Conservation (phyloP, 805 yeast genomes). For the Cyberlindnera nakhonratchasimensis region DNA sequence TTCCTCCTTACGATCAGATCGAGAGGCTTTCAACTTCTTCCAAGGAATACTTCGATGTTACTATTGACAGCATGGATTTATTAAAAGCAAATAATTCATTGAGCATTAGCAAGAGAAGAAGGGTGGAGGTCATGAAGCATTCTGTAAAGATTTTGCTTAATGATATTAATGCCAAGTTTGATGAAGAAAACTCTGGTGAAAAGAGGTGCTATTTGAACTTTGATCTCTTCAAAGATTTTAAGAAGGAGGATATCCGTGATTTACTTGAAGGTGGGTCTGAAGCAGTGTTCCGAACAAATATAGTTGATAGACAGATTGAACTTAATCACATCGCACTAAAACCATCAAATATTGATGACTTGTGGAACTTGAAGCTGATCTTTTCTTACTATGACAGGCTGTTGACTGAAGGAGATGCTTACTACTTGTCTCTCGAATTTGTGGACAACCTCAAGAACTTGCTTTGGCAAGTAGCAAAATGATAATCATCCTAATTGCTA, state of each 20-base stretch:
- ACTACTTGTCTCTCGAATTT: conserved; percentile 46
- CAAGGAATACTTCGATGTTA: conserved; percentile 49
- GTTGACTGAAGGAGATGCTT: conserved; percentile 31
- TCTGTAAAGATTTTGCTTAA: conserved; percentile 30
- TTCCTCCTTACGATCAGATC: conserved; percentile 58
- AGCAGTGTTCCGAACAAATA: conserved; percentile 34
- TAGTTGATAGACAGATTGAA: conserved; percentile 56
- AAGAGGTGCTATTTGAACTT: conserved; percentile 12
- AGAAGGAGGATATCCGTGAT: conserved; percentile 19
- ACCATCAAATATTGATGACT: conserved; percentile 47
- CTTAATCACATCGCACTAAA: conserved; percentile 38
- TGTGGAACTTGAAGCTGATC: conserved; percentile 60
- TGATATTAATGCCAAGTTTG: conserved; percentile 22
- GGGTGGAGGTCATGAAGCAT: conserved; percentile 30
- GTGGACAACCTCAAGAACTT: conserved; percentile 49
- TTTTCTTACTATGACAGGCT: conserved; percentile 56
- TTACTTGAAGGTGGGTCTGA: conserved; percentile 14
- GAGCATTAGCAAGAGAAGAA: conserved; percentile 46
- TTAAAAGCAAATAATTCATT: conserved; percentile 32
- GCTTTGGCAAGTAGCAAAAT: conserved; percentile 31
- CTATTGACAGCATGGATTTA: conserved; percentile 35
- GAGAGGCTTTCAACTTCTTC: conserved; percentile 43
- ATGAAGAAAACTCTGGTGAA: conserved; percentile 7
- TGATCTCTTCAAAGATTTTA: conserved; percentile 15
- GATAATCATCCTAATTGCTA: background rate